phyloP scores from a whole-genome alignment of 2,329 filamentous ascomycete species.

The Venturia aucupariae region DNA sequence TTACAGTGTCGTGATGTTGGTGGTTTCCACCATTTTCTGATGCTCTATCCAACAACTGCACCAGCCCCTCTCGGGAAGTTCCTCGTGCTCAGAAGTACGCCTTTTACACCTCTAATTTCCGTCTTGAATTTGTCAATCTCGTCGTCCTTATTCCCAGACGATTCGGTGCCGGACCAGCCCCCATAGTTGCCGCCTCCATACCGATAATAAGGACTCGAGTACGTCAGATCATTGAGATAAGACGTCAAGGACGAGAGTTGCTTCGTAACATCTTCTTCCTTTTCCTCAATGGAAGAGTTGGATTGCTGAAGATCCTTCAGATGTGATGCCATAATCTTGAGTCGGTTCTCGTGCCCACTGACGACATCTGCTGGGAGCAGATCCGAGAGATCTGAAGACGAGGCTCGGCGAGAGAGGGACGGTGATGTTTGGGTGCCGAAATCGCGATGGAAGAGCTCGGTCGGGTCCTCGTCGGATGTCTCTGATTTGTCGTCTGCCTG shows the following conservation, averaged over 20 bases:
- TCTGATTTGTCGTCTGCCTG: slow-evolving; percentile 41
- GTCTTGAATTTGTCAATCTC: slow-evolving; percentile 64
- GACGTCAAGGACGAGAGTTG: slow-evolving; percentile 47
- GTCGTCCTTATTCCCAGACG: slow-evolving; percentile 53
- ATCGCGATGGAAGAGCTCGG: slow-evolving; percentile 74
- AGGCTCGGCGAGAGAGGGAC: slow-evolving; percentile 34
- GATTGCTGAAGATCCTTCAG: slow-evolving; percentile 42
- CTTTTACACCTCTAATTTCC: slow-evolving; percentile 71
- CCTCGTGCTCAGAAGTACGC: slow-evolving; percentile 63
- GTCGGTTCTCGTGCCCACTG: slow-evolving; percentile 33
- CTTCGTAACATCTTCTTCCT: slow-evolving; percentile 42
- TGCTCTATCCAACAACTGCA: slow-evolving; percentile 33
- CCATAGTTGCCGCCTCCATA: slow-evolving; percentile 26
- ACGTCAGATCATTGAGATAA: slow-evolving; percentile 46
- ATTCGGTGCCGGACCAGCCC: slow-evolving; percentile 21
- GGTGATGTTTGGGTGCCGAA: slow-evolving; percentile 68
- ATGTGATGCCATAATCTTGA: slow-evolving; percentile 44
- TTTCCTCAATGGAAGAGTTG: slow-evolving; percentile 40
- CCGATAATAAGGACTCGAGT: slow-evolving; percentile 34
- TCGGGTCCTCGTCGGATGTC: slow-evolving; percentile 55
- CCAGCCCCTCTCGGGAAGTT: slow-evolving; percentile 48
- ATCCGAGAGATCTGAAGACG: slow-evolving; percentile 22
- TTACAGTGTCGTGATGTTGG: not conserved
- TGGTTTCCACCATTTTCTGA: not conserved
- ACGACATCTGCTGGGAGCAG: slow-evolving; percentile 20